phyloP scores from a whole-genome alignment of 2,329 filamentous ascomycete genomes.

The Acrocalymma vagum region DNA sequence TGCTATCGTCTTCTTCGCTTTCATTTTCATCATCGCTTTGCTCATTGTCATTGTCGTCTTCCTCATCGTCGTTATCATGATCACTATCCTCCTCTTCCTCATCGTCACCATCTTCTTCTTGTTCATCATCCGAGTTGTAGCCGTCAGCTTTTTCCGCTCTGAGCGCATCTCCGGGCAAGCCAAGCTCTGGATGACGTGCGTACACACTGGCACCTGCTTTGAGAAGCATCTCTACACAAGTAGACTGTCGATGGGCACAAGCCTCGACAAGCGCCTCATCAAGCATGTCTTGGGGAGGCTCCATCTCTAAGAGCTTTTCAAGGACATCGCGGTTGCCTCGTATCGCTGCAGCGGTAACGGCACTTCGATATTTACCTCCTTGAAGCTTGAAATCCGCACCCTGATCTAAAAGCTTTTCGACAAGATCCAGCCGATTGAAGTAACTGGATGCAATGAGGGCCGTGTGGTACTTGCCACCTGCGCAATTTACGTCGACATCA shows the following conservation, averaged over 20 bases:
- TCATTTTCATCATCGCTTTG: slow-evolving; percentile 20
- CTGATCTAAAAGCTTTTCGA: slow-evolving; percentile 23
- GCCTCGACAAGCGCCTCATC: slow-evolving; percentile 32
- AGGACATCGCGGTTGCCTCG: slow-evolving; percentile 25
- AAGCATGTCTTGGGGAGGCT: slow-evolving; percentile 24
- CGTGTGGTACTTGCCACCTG: slow-evolving; percentile 25
- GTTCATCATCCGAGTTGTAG: slow-evolving; percentile 28
- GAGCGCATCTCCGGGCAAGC: slow-evolving; percentile 20
- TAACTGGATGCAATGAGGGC: slow-evolving; percentile 33
- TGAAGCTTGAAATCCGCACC: slow-evolving; percentile 26
- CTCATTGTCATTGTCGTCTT: slow-evolving; percentile 18
- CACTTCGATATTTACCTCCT: slow-evolving; percentile 25
- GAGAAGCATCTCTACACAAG: slow-evolving; percentile 25
- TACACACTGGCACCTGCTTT: slow-evolving; percentile 28
- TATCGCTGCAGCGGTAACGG: slow-evolving; percentile 26
- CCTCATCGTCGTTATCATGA: slow-evolving; percentile 19
- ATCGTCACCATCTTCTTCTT: slow-evolving; percentile 10
- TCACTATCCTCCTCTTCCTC: slow-evolving; percentile 16
- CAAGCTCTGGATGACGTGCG: slow-evolving; percentile 20
- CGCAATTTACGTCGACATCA: slow-evolving; percentile 24
- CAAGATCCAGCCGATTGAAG: slow-evolving; percentile 23
- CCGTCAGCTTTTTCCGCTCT: slow-evolving; percentile 16
- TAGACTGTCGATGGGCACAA: slow-evolving; percentile 25
- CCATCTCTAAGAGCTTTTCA: slow-evolving; percentile 20
- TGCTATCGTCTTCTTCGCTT: slow-evolving; percentile 20